Evolutionary conservation across 371 early-diverging fungal genomes (phyloP).

Genomic region (Apophysomyces sp.): DNA sequence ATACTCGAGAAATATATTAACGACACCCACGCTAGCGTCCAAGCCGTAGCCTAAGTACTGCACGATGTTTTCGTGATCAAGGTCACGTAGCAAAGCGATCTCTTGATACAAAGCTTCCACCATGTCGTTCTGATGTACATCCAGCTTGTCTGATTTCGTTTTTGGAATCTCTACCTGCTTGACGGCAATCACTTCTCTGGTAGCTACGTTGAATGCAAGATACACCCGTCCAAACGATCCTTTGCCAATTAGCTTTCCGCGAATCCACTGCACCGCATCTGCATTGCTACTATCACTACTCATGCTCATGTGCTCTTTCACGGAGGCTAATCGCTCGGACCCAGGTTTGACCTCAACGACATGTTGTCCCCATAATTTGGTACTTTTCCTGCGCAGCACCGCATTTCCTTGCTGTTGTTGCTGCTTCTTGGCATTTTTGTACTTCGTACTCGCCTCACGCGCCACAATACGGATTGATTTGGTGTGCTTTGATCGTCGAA

Average conservation of each 20-base stretch:
- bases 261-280: constrained; percentile 63
- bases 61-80: constrained; percentile 81
- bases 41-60: constrained; percentile 75
- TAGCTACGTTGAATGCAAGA: constrained; percentile 82
- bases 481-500: constrained; percentile 1
- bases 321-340: neutral
- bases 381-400: constrained; percentile 48
- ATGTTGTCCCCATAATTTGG: constrained; percentile 60
- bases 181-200: constrained; percentile 93
- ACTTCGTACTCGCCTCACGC: constrained; percentile 51
- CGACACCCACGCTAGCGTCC: constrained; percentile 57
- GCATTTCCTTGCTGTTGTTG: constrained; percentile 10
- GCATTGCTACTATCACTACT: neutral
- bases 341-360: constrained; percentile 54
- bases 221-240: constrained; percentile 98
- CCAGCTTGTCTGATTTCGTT: constrained; percentile 15
- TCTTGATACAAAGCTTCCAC: constrained; percentile 75
- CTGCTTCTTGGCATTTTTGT: constrained; percentile 17
- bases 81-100: constrained; percentile 82
- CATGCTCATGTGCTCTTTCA: constrained; percentile 14
- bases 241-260: constrained; percentile 90
- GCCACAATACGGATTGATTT: constrained; percentile 61
- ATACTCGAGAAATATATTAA: constrained; percentile 93
- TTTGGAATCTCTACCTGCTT: constrained; percentile 90
- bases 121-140: constrained; percentile 33